Conservation (phyloP, 805 yeast species). For the Naumovozyma baii region DNA sequence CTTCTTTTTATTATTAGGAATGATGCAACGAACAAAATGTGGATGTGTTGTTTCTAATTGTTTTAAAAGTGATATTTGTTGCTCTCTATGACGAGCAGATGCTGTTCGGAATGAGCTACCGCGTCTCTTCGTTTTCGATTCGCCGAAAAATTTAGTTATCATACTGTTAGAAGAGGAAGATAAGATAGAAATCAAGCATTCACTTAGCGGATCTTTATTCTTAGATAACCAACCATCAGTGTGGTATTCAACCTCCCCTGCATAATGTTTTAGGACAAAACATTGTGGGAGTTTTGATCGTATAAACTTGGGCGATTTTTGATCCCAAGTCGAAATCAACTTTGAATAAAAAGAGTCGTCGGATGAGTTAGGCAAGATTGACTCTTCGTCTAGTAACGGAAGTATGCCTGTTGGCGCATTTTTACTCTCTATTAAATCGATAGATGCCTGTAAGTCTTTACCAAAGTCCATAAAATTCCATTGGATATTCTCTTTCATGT, state of each 20-base stretch:
- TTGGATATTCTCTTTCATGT: conserved; percentile 82
- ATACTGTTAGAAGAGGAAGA: conserved; percentile 48
- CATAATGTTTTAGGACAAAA: conserved; percentile 83
- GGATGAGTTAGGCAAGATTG: conserved; percentile 84
- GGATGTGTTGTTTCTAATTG: conserved; percentile 80
- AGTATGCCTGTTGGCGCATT: conserved; percentile 66
- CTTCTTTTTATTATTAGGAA: conserved; percentile 73
- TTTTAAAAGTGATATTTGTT: conserved; percentile 57
- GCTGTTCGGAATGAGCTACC: conserved; percentile 43
- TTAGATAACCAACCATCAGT: conserved; percentile 90
- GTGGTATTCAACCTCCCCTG: conserved; percentile 91
- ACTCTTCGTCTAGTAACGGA: conserved; percentile 85
- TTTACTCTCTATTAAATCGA: conserved; percentile 75
- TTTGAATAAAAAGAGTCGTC: conserved; percentile 79
- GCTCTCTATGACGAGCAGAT: conserved; percentile 83
- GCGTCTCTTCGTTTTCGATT: conserved; percentile 14
- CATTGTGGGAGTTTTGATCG: conserved; percentile 70
- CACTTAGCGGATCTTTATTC: conserved; percentile 87
- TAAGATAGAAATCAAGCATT: conserved; percentile 54
- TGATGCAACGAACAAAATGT: conserved; percentile 90
- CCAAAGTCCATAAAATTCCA: conserved; percentile 97
- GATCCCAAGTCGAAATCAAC: conserved; percentile 54
- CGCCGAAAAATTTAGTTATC: conserved; percentile 44
- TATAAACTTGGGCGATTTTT: conserved; percentile 46
- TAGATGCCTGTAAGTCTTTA: conserved; percentile 86